Evolutionary conservation across 441 rosid genomes (phyloP).

Genomic region (Jatropha multifida): DNA sequence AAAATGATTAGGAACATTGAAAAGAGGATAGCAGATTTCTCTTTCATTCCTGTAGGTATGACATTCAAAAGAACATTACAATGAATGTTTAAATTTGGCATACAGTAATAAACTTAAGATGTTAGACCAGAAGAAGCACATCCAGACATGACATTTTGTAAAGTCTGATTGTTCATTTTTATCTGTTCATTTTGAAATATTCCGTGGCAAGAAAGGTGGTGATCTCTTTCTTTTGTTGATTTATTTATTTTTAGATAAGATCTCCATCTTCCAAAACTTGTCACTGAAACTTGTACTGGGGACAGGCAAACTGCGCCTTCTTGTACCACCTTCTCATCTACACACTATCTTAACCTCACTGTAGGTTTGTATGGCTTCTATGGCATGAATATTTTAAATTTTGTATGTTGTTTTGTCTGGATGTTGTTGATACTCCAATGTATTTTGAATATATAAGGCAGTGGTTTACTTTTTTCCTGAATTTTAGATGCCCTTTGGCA

Average conservation of each 20-base stretch:
- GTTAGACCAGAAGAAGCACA: not conserved
- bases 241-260: not conserved
- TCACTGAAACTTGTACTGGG: not conserved
- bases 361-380: not conserved
- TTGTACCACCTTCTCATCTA: not conserved
- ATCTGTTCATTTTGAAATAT: not conserved
- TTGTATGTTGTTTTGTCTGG: not conserved
- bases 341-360: not conserved
- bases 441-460: not conserved
- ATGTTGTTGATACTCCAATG: not conserved
- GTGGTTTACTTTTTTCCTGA: too few relatives aligned
- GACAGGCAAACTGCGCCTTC: not conserved
- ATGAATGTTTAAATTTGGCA: not conserved
- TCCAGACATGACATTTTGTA: not conserved
- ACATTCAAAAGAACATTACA: not conserved
- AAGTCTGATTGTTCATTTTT: not conserved
- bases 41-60: slow-evolving; percentile 82
- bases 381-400: not conserved
- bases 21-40: slow-evolving; percentile 86
- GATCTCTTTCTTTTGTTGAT: not conserved
- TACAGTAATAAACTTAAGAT: not conserved
- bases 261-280: not conserved
- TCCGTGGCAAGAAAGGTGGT: not conserved
- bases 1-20: slow-evolving; percentile 63
- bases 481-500: too few relatives aligned